Conservation (phyloP, 1,284 basidiomycete species). For the Trichosporon faecale region DNA sequence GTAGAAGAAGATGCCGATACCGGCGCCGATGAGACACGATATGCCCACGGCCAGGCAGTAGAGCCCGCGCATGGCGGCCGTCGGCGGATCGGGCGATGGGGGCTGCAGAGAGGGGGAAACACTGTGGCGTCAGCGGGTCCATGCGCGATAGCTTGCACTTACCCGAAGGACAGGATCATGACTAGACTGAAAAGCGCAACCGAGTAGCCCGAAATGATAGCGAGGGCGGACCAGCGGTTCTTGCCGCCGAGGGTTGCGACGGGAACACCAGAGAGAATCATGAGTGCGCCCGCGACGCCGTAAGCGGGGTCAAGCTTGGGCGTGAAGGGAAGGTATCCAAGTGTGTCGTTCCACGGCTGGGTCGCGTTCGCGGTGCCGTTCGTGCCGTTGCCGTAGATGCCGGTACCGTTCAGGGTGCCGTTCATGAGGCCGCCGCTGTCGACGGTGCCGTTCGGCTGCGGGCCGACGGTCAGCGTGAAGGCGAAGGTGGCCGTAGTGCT, state of each 20-base stretch:
- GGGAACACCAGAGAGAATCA: conserved; percentile 84
- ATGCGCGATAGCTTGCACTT: conserved; percentile 20
- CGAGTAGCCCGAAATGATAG: conserved; percentile 85
- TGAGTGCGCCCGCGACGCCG: conserved; percentile 78
- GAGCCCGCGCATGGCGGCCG: conserved; percentile 72
- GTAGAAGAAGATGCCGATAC: conserved; percentile 80
- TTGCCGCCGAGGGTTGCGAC: conserved; percentile 88
- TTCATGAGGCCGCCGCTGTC: conserved; percentile 16
- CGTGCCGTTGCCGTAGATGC: conserved; percentile 35
- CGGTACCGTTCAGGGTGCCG: conserved; percentile 25
- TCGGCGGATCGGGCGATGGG: conserved; percentile 72
- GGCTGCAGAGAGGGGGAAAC: conserved; percentile 51
- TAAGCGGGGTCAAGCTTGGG: conserved; percentile 83
- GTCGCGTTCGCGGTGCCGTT: conserved; percentile 26
- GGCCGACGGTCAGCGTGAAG: conserved; percentile 40
- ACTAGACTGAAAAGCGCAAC: conserved; percentile 79
- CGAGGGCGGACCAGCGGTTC: conserved; percentile 93
- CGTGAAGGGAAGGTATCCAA: conserved; percentile 52
- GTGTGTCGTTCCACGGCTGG: conserved; percentile 42
- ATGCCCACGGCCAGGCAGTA: conserved; percentile 80
- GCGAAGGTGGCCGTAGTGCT: conserved; percentile 33
- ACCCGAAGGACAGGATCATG: conserved; percentile 84
- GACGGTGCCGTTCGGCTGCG: conserved; percentile 1
- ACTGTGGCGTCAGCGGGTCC: conserved; percentile 27
- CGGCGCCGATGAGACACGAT: conserved; percentile 78